Evolutionary conservation across 2,329 filamentous ascomycete species (phyloP).

Genomic region (Zalaria obscura): DNA sequence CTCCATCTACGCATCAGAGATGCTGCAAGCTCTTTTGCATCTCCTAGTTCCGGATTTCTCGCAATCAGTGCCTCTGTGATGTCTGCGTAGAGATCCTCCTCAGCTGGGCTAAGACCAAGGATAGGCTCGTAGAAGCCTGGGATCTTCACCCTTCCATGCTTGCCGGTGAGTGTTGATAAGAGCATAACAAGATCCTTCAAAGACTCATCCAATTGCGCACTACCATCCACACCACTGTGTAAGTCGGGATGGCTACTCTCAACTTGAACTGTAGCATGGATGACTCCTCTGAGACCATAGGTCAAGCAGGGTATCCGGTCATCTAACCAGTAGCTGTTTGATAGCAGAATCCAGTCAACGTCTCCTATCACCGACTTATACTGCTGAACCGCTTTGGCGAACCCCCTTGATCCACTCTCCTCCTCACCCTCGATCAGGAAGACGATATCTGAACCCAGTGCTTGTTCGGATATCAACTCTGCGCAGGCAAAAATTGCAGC

Average conservation of each 20-base stretch:
- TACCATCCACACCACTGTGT: slow-evolving; percentile 94
- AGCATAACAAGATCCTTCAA: slow-evolving; percentile 81
- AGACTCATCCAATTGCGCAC: slow-evolving; percentile 76
- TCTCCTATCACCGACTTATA: slow-evolving; percentile 77
- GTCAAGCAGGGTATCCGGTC: slow-evolving; percentile 92
- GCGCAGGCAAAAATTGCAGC: slow-evolving; percentile 89
- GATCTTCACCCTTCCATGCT: slow-evolving; percentile 67
- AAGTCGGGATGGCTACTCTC: slow-evolving; percentile 77
- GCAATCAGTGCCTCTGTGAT: slow-evolving; percentile 66
- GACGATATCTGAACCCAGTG: slow-evolving; percentile 72
- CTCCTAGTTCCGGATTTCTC: slow-evolving; percentile 50
- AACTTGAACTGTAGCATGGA: slow-evolving; percentile 82
- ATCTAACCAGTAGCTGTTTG: slow-evolving; percentile 98
- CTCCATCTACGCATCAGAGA: slow-evolving; percentile 91
- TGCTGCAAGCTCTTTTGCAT: slow-evolving; percentile 58
- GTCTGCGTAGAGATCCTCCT: slow-evolving; percentile 69
- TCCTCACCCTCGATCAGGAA: slow-evolving; percentile 97
- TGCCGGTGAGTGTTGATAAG: slow-evolving; percentile 67
- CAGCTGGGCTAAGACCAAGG: slow-evolving; percentile 56
- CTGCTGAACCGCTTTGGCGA: slow-evolving; percentile 65
- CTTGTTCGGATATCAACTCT: slow-evolving; percentile 72
- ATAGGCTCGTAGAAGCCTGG: slow-evolving; percentile 83
- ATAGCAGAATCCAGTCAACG: slow-evolving; percentile 86
- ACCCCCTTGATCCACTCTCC: slow-evolving; percentile 84
- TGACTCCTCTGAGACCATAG: slow-evolving; percentile 82